phyloP scores from a whole-genome alignment of 1,284 basidiomycete genomes.

The Flammula alnicola region DNA sequence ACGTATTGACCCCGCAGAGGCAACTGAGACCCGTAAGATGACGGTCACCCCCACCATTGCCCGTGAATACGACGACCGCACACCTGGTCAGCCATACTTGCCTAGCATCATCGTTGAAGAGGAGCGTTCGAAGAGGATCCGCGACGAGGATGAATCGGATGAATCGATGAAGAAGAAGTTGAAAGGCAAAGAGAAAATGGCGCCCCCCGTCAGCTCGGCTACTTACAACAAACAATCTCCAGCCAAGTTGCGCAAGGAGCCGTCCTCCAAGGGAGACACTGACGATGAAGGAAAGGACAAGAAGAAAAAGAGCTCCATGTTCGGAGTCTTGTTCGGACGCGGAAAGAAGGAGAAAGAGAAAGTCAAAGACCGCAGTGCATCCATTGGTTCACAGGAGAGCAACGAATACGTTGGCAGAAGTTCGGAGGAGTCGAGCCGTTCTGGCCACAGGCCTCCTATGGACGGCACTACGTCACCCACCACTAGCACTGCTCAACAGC shows the following conservation, averaged over 20 bases:
- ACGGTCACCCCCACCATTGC: slow-evolving; percentile 80
- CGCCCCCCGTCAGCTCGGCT: slow-evolving; percentile 44
- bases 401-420: slow-evolving; percentile 41
- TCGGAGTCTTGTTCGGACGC: slow-evolving; percentile 75
- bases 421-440: slow-evolving; percentile 60
- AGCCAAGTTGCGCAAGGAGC: slow-evolving; percentile 72
- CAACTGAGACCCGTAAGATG: slow-evolving; percentile 72
- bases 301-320: slow-evolving; percentile 76
- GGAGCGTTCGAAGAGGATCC: slow-evolving; percentile 59
- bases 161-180: slow-evolving; percentile 62
- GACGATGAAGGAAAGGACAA: slow-evolving; percentile 58
- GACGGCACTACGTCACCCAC: slow-evolving; percentile 48
- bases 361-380: slow-evolving; percentile 46
- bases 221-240: slow-evolving; percentile 37
- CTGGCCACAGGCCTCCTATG: slow-evolving; percentile 42
- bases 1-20: slow-evolving; percentile 57
- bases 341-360: slow-evolving; percentile 80
- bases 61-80: slow-evolving; percentile 48
- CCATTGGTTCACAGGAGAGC: slow-evolving; percentile 50
- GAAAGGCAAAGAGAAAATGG: slow-evolving; percentile 43
- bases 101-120: slow-evolving; percentile 57
- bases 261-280: slow-evolving; percentile 42
- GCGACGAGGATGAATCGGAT: slow-evolving; percentile 64
- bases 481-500: slow-evolving; percentile 58
- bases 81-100: slow-evolving; percentile 28